phyloP scores from a whole-genome alignment of 345 rosid species.

The Sisymbrium irio region DNA sequence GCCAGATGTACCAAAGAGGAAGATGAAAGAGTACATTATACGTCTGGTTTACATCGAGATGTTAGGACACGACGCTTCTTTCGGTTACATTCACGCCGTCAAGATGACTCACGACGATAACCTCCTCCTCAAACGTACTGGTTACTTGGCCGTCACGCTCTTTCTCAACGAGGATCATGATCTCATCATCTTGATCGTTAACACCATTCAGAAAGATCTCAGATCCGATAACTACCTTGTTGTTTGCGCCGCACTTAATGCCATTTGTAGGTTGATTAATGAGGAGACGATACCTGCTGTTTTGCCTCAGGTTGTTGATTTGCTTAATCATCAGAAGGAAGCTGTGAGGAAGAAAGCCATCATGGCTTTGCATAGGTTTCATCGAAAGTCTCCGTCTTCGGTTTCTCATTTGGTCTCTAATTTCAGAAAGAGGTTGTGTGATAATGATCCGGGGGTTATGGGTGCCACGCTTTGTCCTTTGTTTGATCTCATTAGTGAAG shows the following conservation, averaged over 20 bases:
- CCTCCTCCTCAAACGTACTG: conserved; percentile 81
- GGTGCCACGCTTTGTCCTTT: conserved; percentile 97
- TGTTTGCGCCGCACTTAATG: conserved; percentile 88
- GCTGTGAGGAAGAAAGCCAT: conserved; percentile 95
- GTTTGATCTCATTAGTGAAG: conserved; percentile 72
- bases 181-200: conserved; percentile 84
- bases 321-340: conserved; percentile 79
- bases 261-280: conserved; percentile 84
- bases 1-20: conserved; percentile 88
- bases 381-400: conserved; percentile 85
- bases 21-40: conserved; percentile 93
- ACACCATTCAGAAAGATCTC: conserved; percentile 96
- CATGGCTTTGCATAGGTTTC: conserved; percentile 95
- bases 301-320: conserved; percentile 83
- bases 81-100: conserved; percentile 97
- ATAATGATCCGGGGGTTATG: conserved; percentile 98
- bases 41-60: conserved; percentile 89
- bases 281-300: conserved; percentile 99
- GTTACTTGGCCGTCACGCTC: conserved; percentile 90
- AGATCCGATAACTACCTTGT: conserved; percentile 83
- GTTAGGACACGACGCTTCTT: conserved; percentile 98
- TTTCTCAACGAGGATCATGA: conserved; percentile 96
- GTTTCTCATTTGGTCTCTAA: conserved; percentile 83
- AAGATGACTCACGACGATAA: conserved; percentile 97
- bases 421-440: conserved; percentile 91